Conservation (phyloP, 2,329 filamentous ascomycete genomes). For the Chaetothyriales sp. region DNA sequence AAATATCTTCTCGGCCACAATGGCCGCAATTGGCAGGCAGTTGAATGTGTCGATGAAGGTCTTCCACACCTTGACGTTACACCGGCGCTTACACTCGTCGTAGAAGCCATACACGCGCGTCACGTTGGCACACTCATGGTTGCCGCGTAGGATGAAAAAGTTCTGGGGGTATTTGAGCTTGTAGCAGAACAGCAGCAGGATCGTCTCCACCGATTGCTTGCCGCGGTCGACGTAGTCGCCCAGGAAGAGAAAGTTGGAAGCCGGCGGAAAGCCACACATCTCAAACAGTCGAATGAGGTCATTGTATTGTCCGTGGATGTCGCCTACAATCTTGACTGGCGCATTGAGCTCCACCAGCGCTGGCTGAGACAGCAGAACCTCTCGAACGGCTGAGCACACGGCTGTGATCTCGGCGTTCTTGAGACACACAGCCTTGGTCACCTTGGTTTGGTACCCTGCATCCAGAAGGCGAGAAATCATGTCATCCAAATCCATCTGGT, state of each 20-base stretch:
- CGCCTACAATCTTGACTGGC: constrained; percentile 93
- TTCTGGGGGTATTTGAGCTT: constrained; percentile 96
- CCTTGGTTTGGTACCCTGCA: constrained; percentile 87
- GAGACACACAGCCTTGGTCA: constrained; percentile 91
- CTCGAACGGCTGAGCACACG: constrained; percentile 76
- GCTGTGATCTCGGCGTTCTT: constrained; percentile 96
- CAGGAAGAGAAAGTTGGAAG: constrained; percentile 81
- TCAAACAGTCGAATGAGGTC: constrained; percentile 95
- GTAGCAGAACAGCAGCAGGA: constrained; percentile 81
- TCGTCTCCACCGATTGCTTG: constrained; percentile 91
- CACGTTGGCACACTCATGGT: constrained; percentile 93
- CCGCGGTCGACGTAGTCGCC: constrained; percentile 94
- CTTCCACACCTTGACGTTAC: constrained; percentile 97
- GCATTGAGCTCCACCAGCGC: constrained; percentile 82
- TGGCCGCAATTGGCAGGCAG: constrained; percentile 84
- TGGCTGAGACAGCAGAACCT: constrained; percentile 81
- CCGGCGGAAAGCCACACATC: constrained; percentile 93
- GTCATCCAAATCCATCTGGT: constrained; percentile 86
- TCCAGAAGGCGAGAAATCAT: constrained; percentile 92
- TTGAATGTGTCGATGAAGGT: constrained; percentile 96
- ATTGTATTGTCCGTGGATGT: constrained; percentile 92
- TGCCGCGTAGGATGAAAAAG: constrained; percentile 86
- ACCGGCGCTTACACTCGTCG: constrained; percentile 91
- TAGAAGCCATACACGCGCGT: constrained; percentile 95
- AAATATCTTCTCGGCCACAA: constrained; percentile 93